Percentiles rank a stretch among this genome's conserved stretches.
phyloP scores from a whole-genome alignment of 1,284 basidiomycete species.

The Apiotrichum siamense region DNA sequence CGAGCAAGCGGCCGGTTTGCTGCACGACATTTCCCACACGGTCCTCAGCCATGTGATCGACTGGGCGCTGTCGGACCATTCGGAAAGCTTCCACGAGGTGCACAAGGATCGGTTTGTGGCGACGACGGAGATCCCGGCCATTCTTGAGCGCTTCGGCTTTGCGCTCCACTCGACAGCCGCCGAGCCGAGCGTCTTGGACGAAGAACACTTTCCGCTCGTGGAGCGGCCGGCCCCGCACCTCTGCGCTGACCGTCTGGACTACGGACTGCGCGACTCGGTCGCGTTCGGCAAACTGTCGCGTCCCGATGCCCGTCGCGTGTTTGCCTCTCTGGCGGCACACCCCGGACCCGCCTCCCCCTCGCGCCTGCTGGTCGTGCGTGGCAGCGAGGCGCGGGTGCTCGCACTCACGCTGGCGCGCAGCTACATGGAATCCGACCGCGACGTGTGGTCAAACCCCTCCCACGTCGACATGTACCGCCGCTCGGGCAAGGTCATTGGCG shows the following conservation, averaged over 20 bases:
- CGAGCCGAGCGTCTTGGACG: slow-evolving; percentile 5
- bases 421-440: slow-evolving; percentile 6
- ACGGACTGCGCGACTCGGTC: slow-evolving; percentile 16
- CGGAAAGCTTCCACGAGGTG: slow-evolving; percentile 10
- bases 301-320: neutral
- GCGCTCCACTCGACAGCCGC: neutral
- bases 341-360: neutral
- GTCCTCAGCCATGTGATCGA: slow-evolving; percentile 14
- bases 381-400: neutral
- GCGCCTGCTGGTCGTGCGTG: slow-evolving; percentile 9
- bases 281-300: slow-evolving; percentile 6
- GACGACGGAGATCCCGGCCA: slow-evolving; percentile 2
- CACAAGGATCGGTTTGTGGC: slow-evolving; percentile 14
- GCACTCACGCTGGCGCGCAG: slow-evolving; percentile 9
- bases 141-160: slow-evolving; percentile 1
- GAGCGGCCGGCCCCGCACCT: slow-evolving; percentile 11
- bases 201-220: slow-evolving; percentile 13
- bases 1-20: slow-evolving; percentile 14
- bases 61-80: neutral
- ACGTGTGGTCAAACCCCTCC: slow-evolving; percentile 12
- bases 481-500: slow-evolving; percentile 7
- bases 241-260: slow-evolving; percentile 18
- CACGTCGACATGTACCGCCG: slow-evolving; percentile 8
- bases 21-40: slow-evolving; percentile 17
- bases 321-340: slow-evolving; percentile 2